Evolutionary conservation across 1,139 yeast species (phyloP).

Genomic region (Blastobotrys petasosporus): DNA sequence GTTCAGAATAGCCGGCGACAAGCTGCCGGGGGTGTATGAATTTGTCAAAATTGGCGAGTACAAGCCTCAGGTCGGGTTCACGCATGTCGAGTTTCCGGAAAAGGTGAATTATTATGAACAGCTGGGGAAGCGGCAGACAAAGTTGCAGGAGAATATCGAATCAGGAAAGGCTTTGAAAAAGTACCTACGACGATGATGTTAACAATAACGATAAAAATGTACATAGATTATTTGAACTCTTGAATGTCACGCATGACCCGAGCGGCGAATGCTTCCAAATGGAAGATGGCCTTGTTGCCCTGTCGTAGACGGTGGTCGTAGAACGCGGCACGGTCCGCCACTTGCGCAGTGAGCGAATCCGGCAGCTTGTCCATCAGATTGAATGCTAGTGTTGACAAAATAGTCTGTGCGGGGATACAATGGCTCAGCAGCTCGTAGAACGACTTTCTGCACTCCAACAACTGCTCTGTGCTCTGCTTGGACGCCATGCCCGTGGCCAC

Average conservation of each 20-base stretch:
- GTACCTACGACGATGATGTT: not conserved
- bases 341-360: slow-evolving; percentile 40
- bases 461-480: slow-evolving; percentile 54
- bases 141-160: slow-evolving; percentile 38
- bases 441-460: slow-evolving; percentile 66
- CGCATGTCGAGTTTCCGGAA: slow-evolving; percentile 40
- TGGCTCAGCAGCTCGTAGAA: slow-evolving; percentile 85
- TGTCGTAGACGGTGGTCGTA: slow-evolving; percentile 85
- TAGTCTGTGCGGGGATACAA: slow-evolving; percentile 81
- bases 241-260: slow-evolving; percentile 67
- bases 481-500: slow-evolving; percentile 56
- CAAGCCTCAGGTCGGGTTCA: slow-evolving; percentile 66
- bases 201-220: slow-evolving; percentile 2
- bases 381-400: slow-evolving; percentile 62
- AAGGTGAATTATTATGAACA: slow-evolving; percentile 50
- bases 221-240: slow-evolving; percentile 17
- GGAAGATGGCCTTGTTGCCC: slow-evolving; percentile 88
- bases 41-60: slow-evolving; percentile 59
- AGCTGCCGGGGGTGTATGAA: slow-evolving; percentile 89
- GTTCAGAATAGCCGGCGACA: slow-evolving; percentile 83
- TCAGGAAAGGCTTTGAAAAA: not conserved
- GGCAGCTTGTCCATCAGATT: slow-evolving; percentile 45
- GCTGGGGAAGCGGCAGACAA: slow-evolving; percentile 59
- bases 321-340: slow-evolving; percentile 63
- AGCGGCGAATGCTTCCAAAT: slow-evolving; percentile 90